Base-by-base conservation (phyloP, 768 basidiomycete genomes). In the Hebeloma cylindrosporum region DNA sequence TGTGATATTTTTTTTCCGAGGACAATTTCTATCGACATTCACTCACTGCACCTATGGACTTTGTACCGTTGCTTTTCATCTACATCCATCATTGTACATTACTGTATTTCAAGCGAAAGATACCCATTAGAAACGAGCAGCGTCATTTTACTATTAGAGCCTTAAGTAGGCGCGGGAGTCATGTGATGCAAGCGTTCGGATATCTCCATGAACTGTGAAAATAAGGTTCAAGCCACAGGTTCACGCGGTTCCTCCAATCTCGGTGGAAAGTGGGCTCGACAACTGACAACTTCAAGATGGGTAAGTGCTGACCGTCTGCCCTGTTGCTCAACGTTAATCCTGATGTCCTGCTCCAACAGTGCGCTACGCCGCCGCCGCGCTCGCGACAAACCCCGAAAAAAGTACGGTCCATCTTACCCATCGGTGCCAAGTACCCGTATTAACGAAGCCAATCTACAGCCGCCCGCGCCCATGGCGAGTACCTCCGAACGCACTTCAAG, bases 401-500 rank as follows among this genome's bases (percentile, higher is more conserved):
- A 89, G 91, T 94, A 55, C 49, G 85, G 78, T 31, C 32, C 29
- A 51, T 30, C 29, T 38, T 33, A 18, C 9, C 13, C 25, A 23
- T 25, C 16, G 31, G 29, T 6, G 9, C 21, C 17, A 36, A 41
- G 16, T 20, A 31, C 3, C 16, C 5, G 8, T 30, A 26, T 45
- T 57, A 36, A 57, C 47, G 8, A 31, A 16, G 28, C 21, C 14
- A 18, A 32, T 45, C 37, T 65, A 28, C 66, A 95, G 92, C 89
- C 67, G 84, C 94, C 62, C 87, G 82, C 63, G 88, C 94, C 48
- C 88, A 88, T 62, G 93, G 93, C 60, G 93, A 95, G 76, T 93
- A 97, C 80, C 83, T 96, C 64, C 90, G 94, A 60, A 98, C 96
- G 36, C 95, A 97, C 77, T 99, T 96, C 85, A 99, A 99, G 87